Evolutionary conservation across 1,139 yeast genomes (phyloP).

Genomic region (Sporopachydermia cereana): DNA sequence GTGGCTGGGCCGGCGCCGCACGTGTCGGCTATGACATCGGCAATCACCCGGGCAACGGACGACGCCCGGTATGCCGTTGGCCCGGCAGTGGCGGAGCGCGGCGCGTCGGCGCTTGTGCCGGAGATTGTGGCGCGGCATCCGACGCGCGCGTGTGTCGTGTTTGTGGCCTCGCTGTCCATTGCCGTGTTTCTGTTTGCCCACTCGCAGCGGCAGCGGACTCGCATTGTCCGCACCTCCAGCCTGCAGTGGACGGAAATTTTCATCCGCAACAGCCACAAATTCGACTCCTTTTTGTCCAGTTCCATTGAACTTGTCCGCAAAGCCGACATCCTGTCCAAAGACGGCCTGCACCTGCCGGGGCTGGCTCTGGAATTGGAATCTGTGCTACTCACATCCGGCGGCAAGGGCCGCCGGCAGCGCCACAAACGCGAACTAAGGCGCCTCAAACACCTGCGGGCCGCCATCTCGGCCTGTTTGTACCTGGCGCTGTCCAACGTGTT

Average conservation of each 20-base stretch:
- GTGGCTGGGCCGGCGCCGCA: background rate
- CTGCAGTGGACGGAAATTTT: constrained; percentile 20
- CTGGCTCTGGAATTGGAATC: background rate
- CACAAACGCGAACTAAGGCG: constrained; percentile 15
- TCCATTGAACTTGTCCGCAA: constrained; percentile 25
- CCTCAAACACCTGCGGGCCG: constrained; percentile 19
- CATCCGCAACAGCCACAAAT: constrained; percentile 18
- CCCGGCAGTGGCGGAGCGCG: background rate
- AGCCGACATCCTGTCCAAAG: constrained; percentile 25
- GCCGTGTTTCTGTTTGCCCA: constrained; percentile 15
- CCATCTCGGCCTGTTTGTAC: constrained; percentile 22
- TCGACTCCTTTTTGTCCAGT: constrained; percentile 23
- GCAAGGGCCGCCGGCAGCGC: constrained; percentile 10
- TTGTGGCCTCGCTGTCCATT: constrained; percentile 11
- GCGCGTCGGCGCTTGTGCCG: background rate
- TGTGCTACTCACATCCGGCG: background rate
- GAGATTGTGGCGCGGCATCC: background rate
- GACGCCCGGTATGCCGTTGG: background rate
- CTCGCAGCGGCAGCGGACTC: constrained; percentile 22
- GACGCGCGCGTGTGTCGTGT: constrained; percentile 16
- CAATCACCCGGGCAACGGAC: background rate
- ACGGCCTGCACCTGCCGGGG: constrained; percentile 10
- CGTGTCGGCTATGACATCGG: background rate
- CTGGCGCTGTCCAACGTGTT: constrained; percentile 17
- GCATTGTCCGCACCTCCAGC: constrained; percentile 23